Evolutionary conservation across 2,329 filamentous ascomycete genomes (phyloP).

Genomic region (Pezicula radicicola): DNA sequence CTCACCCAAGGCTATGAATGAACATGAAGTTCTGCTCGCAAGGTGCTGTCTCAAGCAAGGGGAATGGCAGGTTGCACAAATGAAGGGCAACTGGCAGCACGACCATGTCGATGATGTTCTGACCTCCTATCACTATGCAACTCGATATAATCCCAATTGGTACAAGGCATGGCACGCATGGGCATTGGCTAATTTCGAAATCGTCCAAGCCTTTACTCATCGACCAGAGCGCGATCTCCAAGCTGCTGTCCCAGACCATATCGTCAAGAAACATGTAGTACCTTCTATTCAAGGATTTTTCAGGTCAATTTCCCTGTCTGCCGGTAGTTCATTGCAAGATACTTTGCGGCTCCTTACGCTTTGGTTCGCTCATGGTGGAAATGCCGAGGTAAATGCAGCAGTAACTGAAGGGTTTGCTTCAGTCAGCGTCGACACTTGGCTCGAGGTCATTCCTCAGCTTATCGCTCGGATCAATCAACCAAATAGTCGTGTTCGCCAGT

Average conservation of each 20-base stretch:
- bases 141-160: slow-evolving; percentile 89
- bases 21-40: slow-evolving; percentile 72
- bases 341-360: slow-evolving; percentile 88
- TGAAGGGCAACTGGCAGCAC: slow-evolving; percentile 85
- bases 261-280: slow-evolving; percentile 84
- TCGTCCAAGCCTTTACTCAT: slow-evolving; percentile 72
- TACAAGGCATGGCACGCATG: slow-evolving; percentile 99
- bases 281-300: slow-evolving; percentile 96
- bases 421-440: slow-evolving; percentile 96
- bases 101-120: slow-evolving; percentile 85
- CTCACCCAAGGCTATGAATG: slow-evolving; percentile 44
- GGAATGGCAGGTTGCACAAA: slow-evolving; percentile 87
- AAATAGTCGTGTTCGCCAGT: slow-evolving; percentile 80
- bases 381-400: slow-evolving; percentile 80
- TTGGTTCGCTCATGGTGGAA: slow-evolving; percentile 93
- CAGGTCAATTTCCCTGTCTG: slow-evolving; percentile 90
- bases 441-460: slow-evolving; percentile 95
- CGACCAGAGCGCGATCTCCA: slow-evolving; percentile 17
- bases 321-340: slow-evolving; percentile 91
- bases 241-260: slow-evolving; percentile 53
- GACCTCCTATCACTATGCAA: slow-evolving; percentile 86
- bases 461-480: slow-evolving; percentile 98
- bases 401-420: slow-evolving; percentile 88
- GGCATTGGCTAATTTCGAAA: slow-evolving; percentile 97
- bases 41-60: slow-evolving; percentile 96